phyloP scores from a whole-genome alignment of 2,329 filamentous ascomycete genomes.

The Stachybotrys chlorohalonatus region DNA sequence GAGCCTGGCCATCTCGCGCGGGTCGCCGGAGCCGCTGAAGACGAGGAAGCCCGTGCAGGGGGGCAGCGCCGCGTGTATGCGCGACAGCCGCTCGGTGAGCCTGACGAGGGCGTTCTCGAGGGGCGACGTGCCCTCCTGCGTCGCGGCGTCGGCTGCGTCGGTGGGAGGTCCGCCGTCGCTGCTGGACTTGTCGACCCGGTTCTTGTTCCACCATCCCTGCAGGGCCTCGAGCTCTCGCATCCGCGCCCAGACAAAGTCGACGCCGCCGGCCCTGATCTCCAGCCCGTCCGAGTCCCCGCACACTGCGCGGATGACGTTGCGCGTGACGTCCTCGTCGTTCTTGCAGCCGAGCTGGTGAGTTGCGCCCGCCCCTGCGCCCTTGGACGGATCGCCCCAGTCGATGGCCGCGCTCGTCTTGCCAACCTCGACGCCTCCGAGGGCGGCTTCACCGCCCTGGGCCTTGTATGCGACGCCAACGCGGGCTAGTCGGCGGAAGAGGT shows the following conservation, averaged over 20 bases:
- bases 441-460: slow-evolving; percentile 47
- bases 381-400: slow-evolving; percentile 77
- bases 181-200: slow-evolving; percentile 29
- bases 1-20: slow-evolving; percentile 54
- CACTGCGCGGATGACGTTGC: slow-evolving; percentile 47
- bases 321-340: slow-evolving; percentile 49
- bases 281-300: slow-evolving; percentile 48
- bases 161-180: slow-evolving; percentile 25
- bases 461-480: slow-evolving; percentile 54
- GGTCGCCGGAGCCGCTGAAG: slow-evolving; percentile 58
- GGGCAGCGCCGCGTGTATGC: slow-evolving; percentile 49
- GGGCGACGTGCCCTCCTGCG: slow-evolving; percentile 13
- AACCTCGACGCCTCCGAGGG: slow-evolving; percentile 43
- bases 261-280: slow-evolving; percentile 49
- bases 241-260: slow-evolving; percentile 59
- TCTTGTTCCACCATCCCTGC: slow-evolving; percentile 60
- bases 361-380: slow-evolving; percentile 47
- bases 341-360: slow-evolving; percentile 47
- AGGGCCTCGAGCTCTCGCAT: slow-evolving; percentile 57
- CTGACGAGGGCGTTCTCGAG: slow-evolving; percentile 37
- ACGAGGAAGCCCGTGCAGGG: slow-evolving; percentile 57
- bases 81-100: slow-evolving; percentile 39
- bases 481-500: slow-evolving; percentile 76
- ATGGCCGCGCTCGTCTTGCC: slow-evolving; percentile 66
- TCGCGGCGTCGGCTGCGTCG: slow-evolving; percentile 3